These are phyloP conservation scores for Boletus fagicola DNA, from an alignment of 768 basidiomycete species.

Conservation along the genomic window DNA sequence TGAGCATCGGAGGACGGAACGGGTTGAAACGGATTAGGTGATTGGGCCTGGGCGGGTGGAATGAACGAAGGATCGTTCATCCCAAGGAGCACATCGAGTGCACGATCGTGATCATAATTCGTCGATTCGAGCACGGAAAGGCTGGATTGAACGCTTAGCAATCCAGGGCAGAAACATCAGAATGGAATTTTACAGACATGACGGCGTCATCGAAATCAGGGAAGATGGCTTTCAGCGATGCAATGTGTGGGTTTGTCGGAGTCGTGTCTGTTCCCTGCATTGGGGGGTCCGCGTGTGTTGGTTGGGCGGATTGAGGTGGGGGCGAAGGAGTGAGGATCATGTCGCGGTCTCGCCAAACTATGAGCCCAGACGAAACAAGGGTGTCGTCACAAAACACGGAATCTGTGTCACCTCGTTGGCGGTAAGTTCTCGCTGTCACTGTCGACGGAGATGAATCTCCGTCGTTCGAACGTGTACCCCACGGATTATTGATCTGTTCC, in stretches of 20 bases:
- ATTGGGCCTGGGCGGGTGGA: slow-evolving; percentile 27
- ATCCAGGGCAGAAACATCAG: neutral
- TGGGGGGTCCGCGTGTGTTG: neutral
- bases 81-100: slow-evolving; percentile 72
- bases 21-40: slow-evolving; percentile 1
- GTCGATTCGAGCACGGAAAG: slow-evolving; percentile 73
- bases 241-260: slow-evolving; percentile 46
- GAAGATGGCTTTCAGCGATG: slow-evolving; percentile 64
- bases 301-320: slow-evolving; percentile 6
- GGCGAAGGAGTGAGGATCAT: slow-evolving; percentile 25
- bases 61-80: slow-evolving; percentile 85
- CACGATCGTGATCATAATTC: slow-evolving; percentile 66
- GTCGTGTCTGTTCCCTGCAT: neutral
- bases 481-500: slow-evolving; percentile 11
- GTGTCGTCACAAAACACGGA: neutral
- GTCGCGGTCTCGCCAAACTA: neutral
- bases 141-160: slow-evolving; percentile 33
- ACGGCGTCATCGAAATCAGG: slow-evolving; percentile 77
- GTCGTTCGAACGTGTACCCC: neutral
- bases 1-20: slow-evolving; percentile 28
- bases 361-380: neutral
- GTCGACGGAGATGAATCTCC: neutral
- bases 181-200: slow-evolving; percentile 44
- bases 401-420: neutral
- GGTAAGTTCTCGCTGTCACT: neutral